Evolutionary conservation across 371 early-diverging fungal species (phyloP).

Genomic region (Syncephalastrum sp.): DNA sequence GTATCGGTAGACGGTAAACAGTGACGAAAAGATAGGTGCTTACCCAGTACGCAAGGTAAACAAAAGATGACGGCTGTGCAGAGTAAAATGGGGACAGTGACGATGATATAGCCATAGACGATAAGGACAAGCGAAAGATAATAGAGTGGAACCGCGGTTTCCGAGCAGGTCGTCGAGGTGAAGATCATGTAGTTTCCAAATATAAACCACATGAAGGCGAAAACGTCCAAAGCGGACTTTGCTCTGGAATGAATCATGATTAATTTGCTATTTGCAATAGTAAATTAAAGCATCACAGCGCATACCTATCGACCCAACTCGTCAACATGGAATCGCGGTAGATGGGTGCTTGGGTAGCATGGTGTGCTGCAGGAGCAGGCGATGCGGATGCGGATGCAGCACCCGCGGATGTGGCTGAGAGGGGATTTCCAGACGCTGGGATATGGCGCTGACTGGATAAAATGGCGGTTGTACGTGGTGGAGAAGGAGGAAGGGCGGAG

Average conservation of each 20-base stretch:
- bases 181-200: slow-evolving; percentile 73
- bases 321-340: slow-evolving; percentile 12
- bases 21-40: background rate
- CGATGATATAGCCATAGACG: slow-evolving; percentile 65
- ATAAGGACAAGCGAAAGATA: slow-evolving; percentile 59
- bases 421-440: too few species aligned
- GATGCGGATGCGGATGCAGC: too few species aligned
- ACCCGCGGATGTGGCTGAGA: too few species aligned
- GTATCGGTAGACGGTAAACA: background rate
- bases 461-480: background rate
- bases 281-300: background rate
- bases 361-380: background rate
- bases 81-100: slow-evolving; percentile 64
- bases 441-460: background rate
- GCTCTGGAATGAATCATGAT: slow-evolving; percentile 18
- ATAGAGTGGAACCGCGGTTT: slow-evolving; percentile 57
- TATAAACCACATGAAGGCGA: slow-evolving; percentile 69
- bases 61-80: slow-evolving; percentile 66
- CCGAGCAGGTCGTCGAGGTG: slow-evolving; percentile 49
- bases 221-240: slow-evolving; percentile 59
- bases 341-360: background rate
- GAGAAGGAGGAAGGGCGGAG: slow-evolving; percentile 1
- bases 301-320: slow-evolving; percentile 31
- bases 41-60: slow-evolving; percentile 62
- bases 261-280: too few species aligned